A percentile compares a stretch with the other conserved stretches of the same genome.
Evolutionary conservation across 148 eudicot species (phyloP).

Genomic region (Vaccinium vitisidaea): DNA sequence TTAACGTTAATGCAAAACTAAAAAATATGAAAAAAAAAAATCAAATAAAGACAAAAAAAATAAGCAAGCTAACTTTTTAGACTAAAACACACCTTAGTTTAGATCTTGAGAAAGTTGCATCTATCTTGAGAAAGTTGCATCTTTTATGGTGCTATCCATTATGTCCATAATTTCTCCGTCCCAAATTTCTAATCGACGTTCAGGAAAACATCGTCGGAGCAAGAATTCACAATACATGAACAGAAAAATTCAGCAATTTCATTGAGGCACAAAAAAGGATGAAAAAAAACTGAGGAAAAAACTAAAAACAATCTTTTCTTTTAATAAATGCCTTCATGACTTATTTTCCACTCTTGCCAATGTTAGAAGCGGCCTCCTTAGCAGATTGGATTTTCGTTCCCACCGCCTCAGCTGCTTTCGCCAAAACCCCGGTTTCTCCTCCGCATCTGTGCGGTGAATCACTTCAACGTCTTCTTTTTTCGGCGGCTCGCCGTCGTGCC

Average conservation of each 20-base stretch:
- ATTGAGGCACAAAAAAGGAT: background rate
- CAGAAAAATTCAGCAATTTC: background rate
- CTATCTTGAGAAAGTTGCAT: no score
- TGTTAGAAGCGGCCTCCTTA: background rate
- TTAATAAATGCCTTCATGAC: background rate
- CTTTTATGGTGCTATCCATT: no score
- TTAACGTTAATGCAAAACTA: no score
- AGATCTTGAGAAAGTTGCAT: no score
- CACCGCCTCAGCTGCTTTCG: background rate
- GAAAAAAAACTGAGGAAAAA: background rate
- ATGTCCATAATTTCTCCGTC: no score
- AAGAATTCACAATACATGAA: background rate
- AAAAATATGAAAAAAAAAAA: no score
- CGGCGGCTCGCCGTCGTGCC: constrained; percentile 23
- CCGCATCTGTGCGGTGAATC: constrained; percentile 18
- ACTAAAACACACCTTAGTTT: no score
- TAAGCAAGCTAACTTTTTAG: no score
- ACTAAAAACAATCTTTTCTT: background rate
- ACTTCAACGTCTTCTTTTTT: constrained; percentile 26
- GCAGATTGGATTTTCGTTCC: background rate
- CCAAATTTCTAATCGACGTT: no score
- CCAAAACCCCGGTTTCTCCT: background rate
- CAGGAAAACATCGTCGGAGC: no score
- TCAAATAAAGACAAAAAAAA: no score
- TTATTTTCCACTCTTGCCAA: background rate